Percentiles rank a stretch among this genome's conserved stretches.
Conservation (phyloP, 495 filamentous ascomycete genomes). For the Rostrohypoxylon terebratum region DNA sequence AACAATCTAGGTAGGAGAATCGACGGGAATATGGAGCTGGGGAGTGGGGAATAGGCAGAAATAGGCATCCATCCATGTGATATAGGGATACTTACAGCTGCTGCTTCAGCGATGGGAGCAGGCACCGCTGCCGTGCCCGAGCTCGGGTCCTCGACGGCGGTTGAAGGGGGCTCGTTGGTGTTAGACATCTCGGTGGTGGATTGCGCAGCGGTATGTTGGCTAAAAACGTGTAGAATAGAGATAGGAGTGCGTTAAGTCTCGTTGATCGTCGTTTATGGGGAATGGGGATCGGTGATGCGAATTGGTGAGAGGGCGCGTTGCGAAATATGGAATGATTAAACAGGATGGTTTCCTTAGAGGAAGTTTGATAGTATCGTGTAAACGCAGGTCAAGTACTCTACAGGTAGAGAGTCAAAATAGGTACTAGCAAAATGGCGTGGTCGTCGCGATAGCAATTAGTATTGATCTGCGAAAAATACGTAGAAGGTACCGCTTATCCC, state of each 20-base stretch:
- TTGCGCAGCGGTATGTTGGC: slow-evolving; percentile 32
- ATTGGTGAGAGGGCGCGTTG: not conserved
- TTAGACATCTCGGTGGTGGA: slow-evolving; percentile 9
- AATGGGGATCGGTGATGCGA: not conserved
- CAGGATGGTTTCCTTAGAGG: not conserved
- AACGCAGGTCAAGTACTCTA: not conserved
- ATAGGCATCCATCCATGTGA: not conserved
- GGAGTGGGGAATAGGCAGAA: not conserved
- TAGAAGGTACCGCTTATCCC: not conserved
- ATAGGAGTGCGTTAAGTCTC: slow-evolving; percentile 44
- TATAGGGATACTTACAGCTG: slow-evolving; percentile 29
- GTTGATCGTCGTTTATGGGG: slow-evolving; percentile 36
- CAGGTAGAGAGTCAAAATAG: not conserved
- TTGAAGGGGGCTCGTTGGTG: not conserved
- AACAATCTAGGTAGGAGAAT: too few relatives aligned
- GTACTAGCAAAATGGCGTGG: not conserved
- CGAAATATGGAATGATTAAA: not conserved
- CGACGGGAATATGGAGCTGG: not conserved
- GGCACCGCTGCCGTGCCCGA: not conserved
- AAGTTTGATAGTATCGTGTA: not conserved
- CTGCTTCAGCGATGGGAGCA: slow-evolving; percentile 37
- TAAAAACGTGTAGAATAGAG: slow-evolving; percentile 43
- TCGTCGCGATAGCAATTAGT: not conserved
- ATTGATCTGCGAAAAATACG: slow-evolving; percentile 3
- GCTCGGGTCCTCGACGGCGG: not conserved